These are phyloP conservation scores for Coemansia aciculifera DNA, from an alignment of 192 early-diverging fungal genomes.

Conservation along the genomic window DNA sequence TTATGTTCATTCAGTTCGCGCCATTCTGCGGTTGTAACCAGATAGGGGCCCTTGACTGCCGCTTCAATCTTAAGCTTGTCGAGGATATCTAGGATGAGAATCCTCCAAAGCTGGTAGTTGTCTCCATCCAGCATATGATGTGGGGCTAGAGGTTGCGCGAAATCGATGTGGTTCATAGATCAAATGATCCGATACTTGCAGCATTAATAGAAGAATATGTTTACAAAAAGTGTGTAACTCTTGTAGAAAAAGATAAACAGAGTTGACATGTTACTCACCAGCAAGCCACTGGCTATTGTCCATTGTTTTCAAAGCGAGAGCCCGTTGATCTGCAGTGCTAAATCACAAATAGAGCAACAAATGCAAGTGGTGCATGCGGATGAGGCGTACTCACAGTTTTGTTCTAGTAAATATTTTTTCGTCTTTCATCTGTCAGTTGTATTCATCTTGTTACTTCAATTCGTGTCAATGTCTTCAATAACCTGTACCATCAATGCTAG, in stretches of 20 bases:
- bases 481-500: constrained; percentile 22
- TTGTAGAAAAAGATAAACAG: no score
- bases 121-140: neutral
- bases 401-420: neutral
- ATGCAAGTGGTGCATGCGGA: neutral
- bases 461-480: constrained; percentile 14
- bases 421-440: no score
- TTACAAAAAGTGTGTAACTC: no score
- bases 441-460: neutral
- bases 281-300: no score
- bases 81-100: neutral
- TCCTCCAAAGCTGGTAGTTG: neutral
- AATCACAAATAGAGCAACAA: neutral
- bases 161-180: neutral
- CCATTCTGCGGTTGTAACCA: neutral
- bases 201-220: neutral
- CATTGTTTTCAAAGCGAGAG: no score
- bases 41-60: neutral
- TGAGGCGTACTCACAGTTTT: neutral
- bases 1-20: neutral
- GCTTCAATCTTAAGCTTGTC: neutral
- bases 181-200: neutral
- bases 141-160: neutral
- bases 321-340: neutral
- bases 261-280: no score